phyloP scores from a whole-genome alignment of 768 basidiomycete species.

The Pulveroboletus sp. region DNA sequence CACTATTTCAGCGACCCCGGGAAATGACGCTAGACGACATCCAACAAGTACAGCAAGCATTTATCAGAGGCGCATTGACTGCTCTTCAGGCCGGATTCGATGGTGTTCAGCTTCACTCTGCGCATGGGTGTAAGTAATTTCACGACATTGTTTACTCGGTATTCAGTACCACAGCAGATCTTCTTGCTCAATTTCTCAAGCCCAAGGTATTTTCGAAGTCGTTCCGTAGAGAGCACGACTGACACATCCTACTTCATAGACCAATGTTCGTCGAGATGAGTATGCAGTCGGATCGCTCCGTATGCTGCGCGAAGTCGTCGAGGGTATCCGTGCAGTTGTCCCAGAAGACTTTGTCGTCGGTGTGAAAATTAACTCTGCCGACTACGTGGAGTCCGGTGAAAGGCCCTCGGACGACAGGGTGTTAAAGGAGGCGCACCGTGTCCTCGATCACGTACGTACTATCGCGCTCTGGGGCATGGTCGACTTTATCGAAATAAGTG shows the following conservation, averaged over 20 bases:
- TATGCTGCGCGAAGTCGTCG: slow-evolving; percentile 55
- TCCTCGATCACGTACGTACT: slow-evolving; percentile 56
- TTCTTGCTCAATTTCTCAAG: slow-evolving; percentile 77
- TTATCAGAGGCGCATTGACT: slow-evolving; percentile 63
- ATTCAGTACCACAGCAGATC: slow-evolving; percentile 42
- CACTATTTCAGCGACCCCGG: slow-evolving; percentile 62
- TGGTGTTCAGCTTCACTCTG: slow-evolving; percentile 81
- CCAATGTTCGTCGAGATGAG: slow-evolving; percentile 56
- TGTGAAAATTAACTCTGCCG: slow-evolving; percentile 78
- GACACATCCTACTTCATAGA: slow-evolving; percentile 27
- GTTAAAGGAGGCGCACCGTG: slow-evolving; percentile 32
- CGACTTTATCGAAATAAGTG: slow-evolving; percentile 87
- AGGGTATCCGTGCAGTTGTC: slow-evolving; percentile 50
- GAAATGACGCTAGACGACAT: slow-evolving; percentile 63
- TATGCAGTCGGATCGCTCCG: slow-evolving; percentile 52
- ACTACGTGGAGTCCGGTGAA: slow-evolving; percentile 49
- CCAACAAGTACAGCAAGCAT: slow-evolving; percentile 53
- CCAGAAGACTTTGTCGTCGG: slow-evolving; percentile 66
- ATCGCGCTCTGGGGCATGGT: slow-evolving; percentile 64
- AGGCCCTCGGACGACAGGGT: slow-evolving; percentile 31
- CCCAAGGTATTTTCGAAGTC: slow-evolving; percentile 47
- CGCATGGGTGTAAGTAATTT: slow-evolving; percentile 73
- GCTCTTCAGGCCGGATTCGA: slow-evolving; percentile 76
- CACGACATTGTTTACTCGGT: not conserved
- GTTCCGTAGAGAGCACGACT: not conserved